phyloP scores from a whole-genome alignment of 2,329 filamentous ascomycete species.

The Pezizomycotina sp. region DNA sequence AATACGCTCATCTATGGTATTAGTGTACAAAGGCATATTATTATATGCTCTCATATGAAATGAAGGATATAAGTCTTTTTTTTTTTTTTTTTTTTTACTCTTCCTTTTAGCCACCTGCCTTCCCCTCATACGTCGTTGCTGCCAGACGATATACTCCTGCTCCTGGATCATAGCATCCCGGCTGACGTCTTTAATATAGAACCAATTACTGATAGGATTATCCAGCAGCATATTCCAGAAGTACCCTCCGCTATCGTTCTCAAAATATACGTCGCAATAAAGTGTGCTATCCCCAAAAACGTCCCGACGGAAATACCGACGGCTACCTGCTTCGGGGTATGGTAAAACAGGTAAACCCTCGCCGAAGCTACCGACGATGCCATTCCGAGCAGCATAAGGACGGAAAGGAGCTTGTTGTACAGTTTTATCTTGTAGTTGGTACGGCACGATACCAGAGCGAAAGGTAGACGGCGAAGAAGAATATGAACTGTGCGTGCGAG shows the following conservation, averaged over 20 bases:
- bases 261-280: conserved; percentile 48
- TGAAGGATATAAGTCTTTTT: conserved; percentile 1
- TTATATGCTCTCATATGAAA: no score
- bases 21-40: no score
- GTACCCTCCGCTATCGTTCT: conserved; percentile 30
- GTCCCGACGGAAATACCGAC: conserved; percentile 58
- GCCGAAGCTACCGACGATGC: conserved; percentile 61
- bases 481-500: conserved; percentile 87
- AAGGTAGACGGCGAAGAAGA: conserved; percentile 76
- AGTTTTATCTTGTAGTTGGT: conserved; percentile 43
- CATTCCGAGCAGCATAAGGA: conserved; percentile 45
- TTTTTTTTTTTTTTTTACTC: conserved; percentile 21
- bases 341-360: conserved; percentile 80
- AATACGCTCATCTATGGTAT: neutral
- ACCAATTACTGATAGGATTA: conserved; percentile 43
- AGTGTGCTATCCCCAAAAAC: conserved; percentile 62
- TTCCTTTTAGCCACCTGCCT: conserved; percentile 28
- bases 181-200: conserved; percentile 68
- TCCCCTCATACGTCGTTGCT: conserved; percentile 37
- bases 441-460: conserved; percentile 68
- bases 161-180: conserved; percentile 77
- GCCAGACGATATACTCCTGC: conserved; percentile 88
- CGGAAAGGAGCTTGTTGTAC: conserved; percentile 33
- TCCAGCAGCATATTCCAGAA: conserved; percentile 43
- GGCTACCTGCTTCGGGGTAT: conserved; percentile 75